Base-by-base conservation (phyloP, 2,329 filamentous ascomycete genomes). In the Meredithiella fracta region DNA sequence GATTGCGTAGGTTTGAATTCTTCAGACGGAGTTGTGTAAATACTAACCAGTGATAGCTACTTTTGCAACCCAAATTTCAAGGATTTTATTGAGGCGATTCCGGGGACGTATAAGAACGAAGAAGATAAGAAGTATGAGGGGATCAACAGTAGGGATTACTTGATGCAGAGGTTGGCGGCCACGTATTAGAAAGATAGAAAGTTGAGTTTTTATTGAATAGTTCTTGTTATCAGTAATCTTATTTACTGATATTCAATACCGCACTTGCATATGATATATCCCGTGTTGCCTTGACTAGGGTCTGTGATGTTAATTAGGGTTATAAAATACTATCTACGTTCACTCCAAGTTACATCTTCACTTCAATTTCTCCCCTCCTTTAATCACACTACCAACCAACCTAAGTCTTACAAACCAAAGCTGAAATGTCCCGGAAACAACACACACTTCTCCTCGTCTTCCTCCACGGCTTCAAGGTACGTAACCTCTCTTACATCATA, bases 1-100 rank as follows among this genome's bases (percentile, higher is more conserved):
- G 63, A 83, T 96, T 65, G 90, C 89, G 62, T 96, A 62, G 64
- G 76, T 72, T 20, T 23, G 14, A 15, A 23, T 53, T 22, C 1
- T 42, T 4, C 23, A 11, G 4, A 44, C 3, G 2, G 40, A n/a
- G 11, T 44, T 9, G 4, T 44, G 40, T 44, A n/a, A n/a, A 22
- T 34, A 51, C 26, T 51, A 11, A 17, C 51, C 5, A 17, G 15
- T 14, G 9, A 53, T 49, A 79, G 76, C 2, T 94, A 94, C 70
- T 94, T 94, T 66, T 94, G 88, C 72, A 91, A 94, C 62, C 87
- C 88, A 7, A 89, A 94, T 65, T 84, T 80, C 65, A 78, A 85
- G 59, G 78, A 75, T 61, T 71, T 77, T 56, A 94, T 94, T 61
- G 85, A 92, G 62, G 86, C 83, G 1, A 79, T 94, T 47, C 88